A percentile compares a stretch with the other conserved stretches of the same genome.
Conservation (phyloP, 1,139 yeast genomes). For the Yamadazyma atmosphaerica region DNA sequence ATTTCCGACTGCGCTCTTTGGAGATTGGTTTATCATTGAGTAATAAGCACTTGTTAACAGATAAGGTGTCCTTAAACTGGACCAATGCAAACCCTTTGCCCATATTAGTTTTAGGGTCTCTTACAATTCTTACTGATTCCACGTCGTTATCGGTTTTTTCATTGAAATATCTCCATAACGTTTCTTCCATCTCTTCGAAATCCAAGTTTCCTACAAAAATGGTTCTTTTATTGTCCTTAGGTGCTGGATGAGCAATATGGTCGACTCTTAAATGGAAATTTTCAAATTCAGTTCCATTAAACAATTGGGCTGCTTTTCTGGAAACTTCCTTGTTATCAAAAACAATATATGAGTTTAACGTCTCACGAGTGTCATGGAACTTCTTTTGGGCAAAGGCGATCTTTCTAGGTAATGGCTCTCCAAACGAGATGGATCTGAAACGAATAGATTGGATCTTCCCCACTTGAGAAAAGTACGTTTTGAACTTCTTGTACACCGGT, state of each 20-base stretch:
- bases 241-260: slow-evolving; percentile 86
- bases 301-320: slow-evolving; percentile 48
- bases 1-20: slow-evolving; percentile 54
- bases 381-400: slow-evolving; percentile 85
- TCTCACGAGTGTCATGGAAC: slow-evolving; percentile 73
- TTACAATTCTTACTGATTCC: slow-evolving; percentile 84
- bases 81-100: slow-evolving; percentile 98
- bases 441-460: slow-evolving; percentile 76
- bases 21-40: slow-evolving; percentile 69
- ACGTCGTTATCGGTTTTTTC: slow-evolving; percentile 61
- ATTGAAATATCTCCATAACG: slow-evolving; percentile 80
- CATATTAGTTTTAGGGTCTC: slow-evolving; percentile 90
- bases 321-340: slow-evolving; percentile 55
- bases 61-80: slow-evolving; percentile 79
- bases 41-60: slow-evolving; percentile 80
- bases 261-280: slow-evolving; percentile 86
- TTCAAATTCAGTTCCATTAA: slow-evolving; percentile 70
- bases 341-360: slow-evolving; percentile 87
- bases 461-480: slow-evolving; percentile 53
- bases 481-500: slow-evolving; percentile 60
- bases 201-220: slow-evolving; percentile 93
- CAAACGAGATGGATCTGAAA: slow-evolving; percentile 89
- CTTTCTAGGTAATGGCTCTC: slow-evolving; percentile 86
- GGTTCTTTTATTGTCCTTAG: slow-evolving; percentile 80
- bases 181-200: slow-evolving; percentile 90